These are phyloP conservation scores for Colletotrichum sp. DNA, from an alignment of 2,329 filamentous ascomycete genomes.

Conservation along the genomic window DNA sequence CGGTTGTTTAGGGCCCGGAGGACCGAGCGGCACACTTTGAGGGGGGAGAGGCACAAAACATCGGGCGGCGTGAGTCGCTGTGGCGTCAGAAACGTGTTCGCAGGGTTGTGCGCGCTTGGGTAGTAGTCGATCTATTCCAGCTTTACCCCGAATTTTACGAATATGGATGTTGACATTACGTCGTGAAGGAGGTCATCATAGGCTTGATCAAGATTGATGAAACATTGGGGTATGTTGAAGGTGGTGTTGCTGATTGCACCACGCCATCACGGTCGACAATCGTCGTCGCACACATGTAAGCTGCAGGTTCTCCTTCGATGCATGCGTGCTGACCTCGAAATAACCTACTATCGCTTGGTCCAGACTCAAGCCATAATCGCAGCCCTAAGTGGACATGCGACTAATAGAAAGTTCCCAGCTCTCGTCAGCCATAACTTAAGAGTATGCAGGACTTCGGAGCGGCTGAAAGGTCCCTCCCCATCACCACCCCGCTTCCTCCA, in stretches of 20 bases:
- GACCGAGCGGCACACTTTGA: neutral
- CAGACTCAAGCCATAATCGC: rapidly evolving
- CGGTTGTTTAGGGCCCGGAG: neutral
- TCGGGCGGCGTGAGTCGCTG: neutral
- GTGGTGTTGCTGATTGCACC: neutral
- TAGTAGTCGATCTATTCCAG: neutral
- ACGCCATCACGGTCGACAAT: neutral
- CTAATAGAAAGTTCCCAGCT: neutral
- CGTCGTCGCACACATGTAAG: neutral
- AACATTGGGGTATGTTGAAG: neutral
- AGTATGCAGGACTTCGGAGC: neutral
- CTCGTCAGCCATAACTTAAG: neutral
- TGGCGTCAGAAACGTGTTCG: neutral
- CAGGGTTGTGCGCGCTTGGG: neutral
- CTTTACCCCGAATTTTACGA: neutral
- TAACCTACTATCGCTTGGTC: neutral
- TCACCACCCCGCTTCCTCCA: neutral
- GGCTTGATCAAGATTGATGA: neutral
- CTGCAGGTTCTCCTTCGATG: rapidly evolving
- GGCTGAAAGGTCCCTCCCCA: neutral
- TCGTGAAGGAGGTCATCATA: neutral
- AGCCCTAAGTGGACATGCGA: rapidly evolving
- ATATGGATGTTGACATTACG: neutral
- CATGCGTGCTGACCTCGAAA: neutral
- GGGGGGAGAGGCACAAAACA: neutral